phyloP scores from a whole-genome alignment of 495 filamentous ascomycete genomes.

The Hypoxylon fragiforme region DNA sequence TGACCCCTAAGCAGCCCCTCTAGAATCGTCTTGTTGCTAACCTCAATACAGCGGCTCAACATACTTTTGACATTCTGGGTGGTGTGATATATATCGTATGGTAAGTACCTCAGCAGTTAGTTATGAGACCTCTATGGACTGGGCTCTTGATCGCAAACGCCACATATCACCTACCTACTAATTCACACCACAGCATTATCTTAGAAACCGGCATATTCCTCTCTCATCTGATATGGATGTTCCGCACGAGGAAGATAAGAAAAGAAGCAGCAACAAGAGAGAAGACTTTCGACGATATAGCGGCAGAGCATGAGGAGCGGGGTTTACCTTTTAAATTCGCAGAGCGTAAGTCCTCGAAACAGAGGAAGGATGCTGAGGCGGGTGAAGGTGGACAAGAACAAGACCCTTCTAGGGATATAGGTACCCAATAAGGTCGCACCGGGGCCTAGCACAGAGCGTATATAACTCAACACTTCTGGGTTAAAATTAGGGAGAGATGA shows the following conservation, averaged over 20 bases:
- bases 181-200: slow-evolving; percentile 49
- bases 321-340: slow-evolving; percentile 47
- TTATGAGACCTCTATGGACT: too few species aligned
- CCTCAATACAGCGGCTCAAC: slow-evolving; percentile 57
- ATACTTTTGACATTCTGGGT: slow-evolving; percentile 70
- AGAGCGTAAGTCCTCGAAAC: slow-evolving; percentile 35
- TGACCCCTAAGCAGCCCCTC: too few species aligned
- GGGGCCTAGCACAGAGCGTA: too few species aligned
- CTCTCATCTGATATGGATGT: slow-evolving; percentile 69
- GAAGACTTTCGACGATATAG: slow-evolving; percentile 66
- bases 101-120: slow-evolving; percentile 46
- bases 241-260: slow-evolving; percentile 63
- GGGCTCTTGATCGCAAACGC: too few species aligned
- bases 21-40: slow-evolving; percentile 4
- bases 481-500: too few species aligned
- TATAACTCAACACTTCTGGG: too few species aligned
- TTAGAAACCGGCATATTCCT: slow-evolving; percentile 71
- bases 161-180: too few species aligned
- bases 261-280: slow-evolving; percentile 58
- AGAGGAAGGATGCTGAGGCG: slow-evolving; percentile 8
- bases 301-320: slow-evolving; percentile 44
- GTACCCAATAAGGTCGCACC: too few species aligned
- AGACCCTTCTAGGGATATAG: too few species aligned
- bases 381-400: not conserved
- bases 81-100: slow-evolving; percentile 71